Percentiles rank a stretch among this genome's conserved stretches.
Evolutionary conservation across 1,284 basidiomycete genomes (phyloP).

Genomic region (Neolentinus lepideus): DNA sequence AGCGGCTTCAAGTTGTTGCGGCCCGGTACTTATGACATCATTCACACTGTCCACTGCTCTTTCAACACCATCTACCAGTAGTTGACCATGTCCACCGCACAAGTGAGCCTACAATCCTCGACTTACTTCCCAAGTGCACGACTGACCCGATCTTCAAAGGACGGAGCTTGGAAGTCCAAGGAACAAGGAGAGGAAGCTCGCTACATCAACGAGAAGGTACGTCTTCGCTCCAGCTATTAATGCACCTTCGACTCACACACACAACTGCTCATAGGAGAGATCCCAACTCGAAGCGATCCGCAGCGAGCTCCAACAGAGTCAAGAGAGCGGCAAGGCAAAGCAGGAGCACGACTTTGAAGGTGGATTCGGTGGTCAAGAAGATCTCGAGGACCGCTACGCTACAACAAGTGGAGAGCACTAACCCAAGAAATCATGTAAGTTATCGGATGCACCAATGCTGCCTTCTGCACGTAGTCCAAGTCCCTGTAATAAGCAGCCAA

Average conservation of each 20-base stretch:
- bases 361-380: slow-evolving; percentile 41
- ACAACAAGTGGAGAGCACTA: slow-evolving; percentile 38
- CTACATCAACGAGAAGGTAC: slow-evolving; percentile 25
- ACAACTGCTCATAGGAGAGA: slow-evolving; percentile 17
- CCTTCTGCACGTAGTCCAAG: too few relatives aligned
- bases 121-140: not conserved
- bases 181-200: slow-evolving; percentile 24
- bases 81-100: slow-evolving; percentile 18
- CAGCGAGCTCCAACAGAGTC: slow-evolving; percentile 4
- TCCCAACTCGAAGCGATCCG: slow-evolving; percentile 24
- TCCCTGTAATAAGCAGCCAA: not conserved
- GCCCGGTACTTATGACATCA: too few relatives aligned
- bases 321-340: slow-evolving; percentile 11
- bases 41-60: not conserved
- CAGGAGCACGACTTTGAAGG: slow-evolving; percentile 31
- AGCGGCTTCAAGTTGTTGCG: too few relatives aligned
- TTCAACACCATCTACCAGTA: not conserved
- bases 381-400: slow-evolving; percentile 41
- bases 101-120: slow-evolving; percentile 10
- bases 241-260: not conserved
- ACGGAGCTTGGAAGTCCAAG: slow-evolving; percentile 21
- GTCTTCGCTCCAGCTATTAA: not conserved
- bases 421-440: not conserved
- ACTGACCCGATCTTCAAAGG: slow-evolving; percentile 12
- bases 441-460: not conserved